These are phyloP conservation scores for Aspergillus tamarii DNA, from an alignment of 2,329 filamentous ascomycete species.

Conservation along the genomic window DNA sequence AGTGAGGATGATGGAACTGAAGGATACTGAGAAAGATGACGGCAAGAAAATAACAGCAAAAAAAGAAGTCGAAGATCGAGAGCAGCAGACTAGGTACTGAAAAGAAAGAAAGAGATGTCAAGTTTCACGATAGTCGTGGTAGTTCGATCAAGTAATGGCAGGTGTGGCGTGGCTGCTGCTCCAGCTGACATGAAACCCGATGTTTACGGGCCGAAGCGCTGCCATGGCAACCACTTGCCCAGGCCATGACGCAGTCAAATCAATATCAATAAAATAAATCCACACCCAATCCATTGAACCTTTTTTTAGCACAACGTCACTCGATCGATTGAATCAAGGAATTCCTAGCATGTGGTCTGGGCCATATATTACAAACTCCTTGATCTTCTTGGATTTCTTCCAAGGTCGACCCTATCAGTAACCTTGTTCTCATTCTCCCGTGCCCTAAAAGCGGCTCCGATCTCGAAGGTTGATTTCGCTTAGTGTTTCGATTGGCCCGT, in stretches of 20 bases:
- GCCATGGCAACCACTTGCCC: slow-evolving; percentile 39
- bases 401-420: background rate
- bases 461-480: background rate
- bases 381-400: background rate
- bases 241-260: background rate
- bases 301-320: slow-evolving; percentile 4
- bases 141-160: slow-evolving; percentile 9
- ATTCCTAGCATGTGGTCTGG: background rate
- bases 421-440: background rate
- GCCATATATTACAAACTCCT: background rate
- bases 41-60: background rate
- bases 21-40: background rate
- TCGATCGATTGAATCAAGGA: background rate
- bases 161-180: slow-evolving; percentile 13
- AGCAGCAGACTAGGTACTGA: slow-evolving; percentile 13
- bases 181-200: slow-evolving; percentile 24
- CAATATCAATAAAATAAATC: background rate
- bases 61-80: slow-evolving; percentile 10
- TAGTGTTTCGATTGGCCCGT: slow-evolving; percentile 2
- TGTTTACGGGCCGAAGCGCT: slow-evolving; percentile 42
- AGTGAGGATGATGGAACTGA: background rate
- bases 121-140: slow-evolving; percentile 14
- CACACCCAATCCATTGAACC: background rate
- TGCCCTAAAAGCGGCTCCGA: slow-evolving; percentile 1
- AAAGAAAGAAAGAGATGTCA: slow-evolving; percentile 24